These are phyloP conservation scores for Aspergillus fumigatus DNA, from an alignment of 2,329 filamentous ascomycete species.

Conservation along the genomic window DNA sequence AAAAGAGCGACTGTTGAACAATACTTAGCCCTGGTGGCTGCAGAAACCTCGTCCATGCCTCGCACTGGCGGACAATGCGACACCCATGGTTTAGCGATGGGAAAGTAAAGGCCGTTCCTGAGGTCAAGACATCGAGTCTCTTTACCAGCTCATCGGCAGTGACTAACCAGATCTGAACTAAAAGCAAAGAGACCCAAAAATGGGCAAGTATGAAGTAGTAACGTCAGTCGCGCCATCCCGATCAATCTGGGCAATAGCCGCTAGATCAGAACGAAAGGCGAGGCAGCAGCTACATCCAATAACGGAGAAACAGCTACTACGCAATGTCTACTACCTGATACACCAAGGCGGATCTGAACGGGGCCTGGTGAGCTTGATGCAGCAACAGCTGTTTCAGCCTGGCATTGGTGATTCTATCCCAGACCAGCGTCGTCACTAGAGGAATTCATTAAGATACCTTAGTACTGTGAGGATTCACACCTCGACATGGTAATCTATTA, in stretches of 20 bases:
- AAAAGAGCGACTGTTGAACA: not conserved
- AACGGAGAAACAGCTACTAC: not conserved
- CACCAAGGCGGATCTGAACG: too few species aligned
- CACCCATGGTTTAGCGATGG: not conserved
- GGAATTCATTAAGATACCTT: not conserved
- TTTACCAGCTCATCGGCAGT: not conserved
- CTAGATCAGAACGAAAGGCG: not conserved
- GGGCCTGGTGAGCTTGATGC: not conserved
- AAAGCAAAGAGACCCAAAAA: not conserved
- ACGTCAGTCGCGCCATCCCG: not conserved
- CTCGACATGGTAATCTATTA: not conserved
- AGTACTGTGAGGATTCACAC: not conserved
- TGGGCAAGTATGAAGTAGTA: not conserved
- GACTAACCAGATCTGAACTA: not conserved
- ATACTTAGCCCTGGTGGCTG: not conserved
- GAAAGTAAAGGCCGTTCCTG: not conserved
- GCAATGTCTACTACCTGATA: not conserved
- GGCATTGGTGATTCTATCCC: not conserved
- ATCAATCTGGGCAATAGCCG: not conserved
- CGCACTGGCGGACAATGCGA: not conserved
- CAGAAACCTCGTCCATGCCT: not conserved
- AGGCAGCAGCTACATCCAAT: not conserved
- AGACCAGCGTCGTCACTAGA: not conserved
- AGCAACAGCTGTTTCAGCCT: not conserved
- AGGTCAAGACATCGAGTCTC: not conserved